Evolutionary conservation across 2,329 filamentous ascomycete species (phyloP).

Genomic region (Epicoccum nigrum): DNA sequence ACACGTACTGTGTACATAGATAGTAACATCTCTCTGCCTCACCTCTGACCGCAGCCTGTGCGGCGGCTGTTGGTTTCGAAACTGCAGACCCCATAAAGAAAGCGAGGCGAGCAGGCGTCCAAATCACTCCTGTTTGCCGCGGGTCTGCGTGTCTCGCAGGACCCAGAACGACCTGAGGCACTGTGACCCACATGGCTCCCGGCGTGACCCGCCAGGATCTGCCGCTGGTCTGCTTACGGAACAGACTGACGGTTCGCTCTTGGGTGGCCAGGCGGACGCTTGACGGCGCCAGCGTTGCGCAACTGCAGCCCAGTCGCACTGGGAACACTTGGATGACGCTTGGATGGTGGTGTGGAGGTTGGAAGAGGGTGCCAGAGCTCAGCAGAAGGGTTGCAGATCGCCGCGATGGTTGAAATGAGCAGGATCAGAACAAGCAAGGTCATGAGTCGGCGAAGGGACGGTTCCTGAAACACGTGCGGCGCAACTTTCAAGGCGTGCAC

Average conservation of each 20-base stretch:
- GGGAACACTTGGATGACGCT: background rate
- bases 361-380: background rate
- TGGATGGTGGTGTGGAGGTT: background rate
- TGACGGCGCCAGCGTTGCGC: background rate
- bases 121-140: background rate
- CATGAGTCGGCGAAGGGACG: conserved; percentile 5
- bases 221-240: conserved; percentile 11
- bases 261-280: background rate
- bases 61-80: conserved; percentile 14
- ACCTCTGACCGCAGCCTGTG: conserved; percentile 1
- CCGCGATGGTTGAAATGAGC: conserved; percentile 9
- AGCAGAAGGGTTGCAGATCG: conserved; percentile 6
- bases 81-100: conserved; percentile 1
- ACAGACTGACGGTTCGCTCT: conserved; percentile 10
- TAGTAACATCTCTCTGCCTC: background rate
- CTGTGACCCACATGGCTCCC: conserved; percentile 15
- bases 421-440: conserved; percentile 18
- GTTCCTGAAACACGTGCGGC: conserved; percentile 18
- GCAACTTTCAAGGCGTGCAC: conserved; percentile 8
- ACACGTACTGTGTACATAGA: background rate
- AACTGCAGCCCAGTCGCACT: background rate
- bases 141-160: conserved; percentile 12
- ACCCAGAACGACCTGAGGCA: conserved; percentile 19
- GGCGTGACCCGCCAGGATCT: conserved; percentile 16
- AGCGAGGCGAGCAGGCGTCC: conserved; percentile 10